Conservation (phyloP, 2,329 filamentous ascomycete species). For the Ascomycota sp. region DNA sequence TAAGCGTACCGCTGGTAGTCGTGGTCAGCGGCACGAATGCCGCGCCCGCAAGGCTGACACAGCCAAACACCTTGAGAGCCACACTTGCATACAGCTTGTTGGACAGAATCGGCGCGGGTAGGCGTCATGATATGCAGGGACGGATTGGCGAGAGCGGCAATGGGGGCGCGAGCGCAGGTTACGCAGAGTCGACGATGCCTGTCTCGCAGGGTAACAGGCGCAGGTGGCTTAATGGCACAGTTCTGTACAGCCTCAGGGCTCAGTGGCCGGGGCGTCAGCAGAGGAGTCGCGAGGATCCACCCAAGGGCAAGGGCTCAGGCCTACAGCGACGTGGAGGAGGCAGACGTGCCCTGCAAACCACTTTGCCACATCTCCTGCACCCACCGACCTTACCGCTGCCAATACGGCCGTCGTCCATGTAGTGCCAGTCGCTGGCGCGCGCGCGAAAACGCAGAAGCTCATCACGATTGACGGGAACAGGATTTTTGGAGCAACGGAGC, state of each 20-base stretch:
- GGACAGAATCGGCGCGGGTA: slow-evolving; percentile 34
- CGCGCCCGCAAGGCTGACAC: slow-evolving; percentile 63
- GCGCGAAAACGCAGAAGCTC: slow-evolving; percentile 36
- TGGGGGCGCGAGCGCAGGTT: slow-evolving; percentile 51
- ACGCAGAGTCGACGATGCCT: slow-evolving; percentile 68
- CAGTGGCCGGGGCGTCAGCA: slow-evolving; percentile 1
- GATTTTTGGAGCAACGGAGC: slow-evolving; percentile 61
- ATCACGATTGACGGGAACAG: slow-evolving; percentile 29
- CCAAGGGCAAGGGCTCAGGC: no score
- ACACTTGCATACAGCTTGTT: slow-evolving; percentile 32
- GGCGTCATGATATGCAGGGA: slow-evolving; percentile 22
- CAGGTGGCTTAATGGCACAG: slow-evolving; percentile 69
- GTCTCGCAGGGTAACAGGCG: slow-evolving; percentile 42
- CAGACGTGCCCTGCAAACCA: slow-evolving; percentile 59
- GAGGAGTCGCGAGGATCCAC: background rate
- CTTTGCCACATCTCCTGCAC: slow-evolving; percentile 55
- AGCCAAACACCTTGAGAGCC: slow-evolving; percentile 50
- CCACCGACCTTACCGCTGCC: slow-evolving; percentile 54
- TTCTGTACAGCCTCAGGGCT: slow-evolving; percentile 44
- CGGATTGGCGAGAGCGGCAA: slow-evolving; percentile 31
- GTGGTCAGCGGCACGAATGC: slow-evolving; percentile 38
- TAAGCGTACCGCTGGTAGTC: slow-evolving; percentile 33
- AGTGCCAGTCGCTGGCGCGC: slow-evolving; percentile 36
- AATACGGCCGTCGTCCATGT: slow-evolving; percentile 33
- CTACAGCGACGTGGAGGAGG: background rate